A percentile compares a stretch with the other conserved stretches of the same genome.
These are phyloP conservation scores for Elsinoe perseae DNA, from an alignment of 2,329 filamentous ascomycete species.

Conservation along the genomic window DNA sequence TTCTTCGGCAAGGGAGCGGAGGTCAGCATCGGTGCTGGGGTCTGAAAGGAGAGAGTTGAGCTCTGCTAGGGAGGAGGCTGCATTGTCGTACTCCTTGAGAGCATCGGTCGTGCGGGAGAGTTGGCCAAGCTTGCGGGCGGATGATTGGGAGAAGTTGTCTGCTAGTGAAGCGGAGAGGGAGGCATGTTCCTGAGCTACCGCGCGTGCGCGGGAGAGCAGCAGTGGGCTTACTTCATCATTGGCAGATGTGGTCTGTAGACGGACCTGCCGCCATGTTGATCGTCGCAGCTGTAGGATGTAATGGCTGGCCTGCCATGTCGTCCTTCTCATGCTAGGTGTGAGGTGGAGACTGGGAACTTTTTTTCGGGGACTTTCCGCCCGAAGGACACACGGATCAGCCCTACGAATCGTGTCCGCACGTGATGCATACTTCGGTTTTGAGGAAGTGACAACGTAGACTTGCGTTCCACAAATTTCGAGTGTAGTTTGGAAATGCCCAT, in stretches of 20 bases:
- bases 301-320: constrained; percentile 10
- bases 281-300: neutral
- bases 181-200: constrained; percentile 49
- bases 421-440: too few species aligned
- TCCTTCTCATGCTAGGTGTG: constrained; percentile 8
- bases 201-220: constrained; percentile 49
- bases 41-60: constrained; percentile 71
- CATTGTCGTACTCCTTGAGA: constrained; percentile 50
- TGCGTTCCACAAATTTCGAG: too few species aligned
- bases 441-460: too few species aligned
- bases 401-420: neutral
- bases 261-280: neutral
- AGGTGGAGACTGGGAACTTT: neutral
- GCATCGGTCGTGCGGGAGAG: constrained; percentile 45
- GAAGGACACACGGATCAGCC: neutral
- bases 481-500: too few species aligned
- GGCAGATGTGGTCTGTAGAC: constrained; percentile 5
- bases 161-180: constrained; percentile 46
- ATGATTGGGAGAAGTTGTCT: constrained; percentile 47
- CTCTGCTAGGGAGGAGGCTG: constrained; percentile 55
- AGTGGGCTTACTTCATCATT: constrained; percentile 42
- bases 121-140: constrained; percentile 52
- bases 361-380: neutral
- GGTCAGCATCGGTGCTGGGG: constrained; percentile 49
- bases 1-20: constrained; percentile 52